These are phyloP conservation scores for Macrocybe gigantea DNA, from an alignment of 768 basidiomycete species.

Conservation along the genomic window DNA sequence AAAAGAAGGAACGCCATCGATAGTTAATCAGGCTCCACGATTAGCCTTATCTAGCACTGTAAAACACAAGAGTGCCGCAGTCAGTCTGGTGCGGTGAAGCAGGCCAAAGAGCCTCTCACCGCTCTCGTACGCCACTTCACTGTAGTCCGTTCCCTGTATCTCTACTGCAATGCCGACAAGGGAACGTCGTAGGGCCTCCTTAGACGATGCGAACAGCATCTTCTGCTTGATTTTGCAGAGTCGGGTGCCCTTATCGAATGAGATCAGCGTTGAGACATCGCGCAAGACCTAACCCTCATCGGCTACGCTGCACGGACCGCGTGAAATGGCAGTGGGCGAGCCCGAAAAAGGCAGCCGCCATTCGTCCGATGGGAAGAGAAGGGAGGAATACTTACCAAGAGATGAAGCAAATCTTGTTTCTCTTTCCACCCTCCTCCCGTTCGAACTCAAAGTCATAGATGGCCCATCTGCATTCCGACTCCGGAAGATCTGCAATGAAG, in stretches of 20 bases:
- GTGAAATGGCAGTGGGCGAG: background rate
- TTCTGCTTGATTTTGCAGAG: slow-evolving; percentile 78
- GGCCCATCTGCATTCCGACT: slow-evolving; percentile 77
- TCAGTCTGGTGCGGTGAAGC: background rate
- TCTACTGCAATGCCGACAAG: slow-evolving; percentile 77
- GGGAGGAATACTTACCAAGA: slow-evolving; percentile 62
- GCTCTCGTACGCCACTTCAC: slow-evolving; percentile 65
- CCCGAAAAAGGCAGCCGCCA: background rate
- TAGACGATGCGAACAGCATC: slow-evolving; percentile 91
- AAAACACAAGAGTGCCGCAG: background rate
- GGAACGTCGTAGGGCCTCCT: slow-evolving; percentile 65
- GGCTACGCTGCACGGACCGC: too few relatives aligned
- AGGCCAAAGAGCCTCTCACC: slow-evolving; percentile 38
- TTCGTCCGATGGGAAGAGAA: slow-evolving; percentile 1
- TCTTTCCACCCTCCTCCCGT: slow-evolving; percentile 64
- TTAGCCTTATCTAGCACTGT: slow-evolving; percentile 28
- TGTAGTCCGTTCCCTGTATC: slow-evolving; percentile 78
- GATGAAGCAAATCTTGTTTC: slow-evolving; percentile 83
- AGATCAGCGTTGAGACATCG: slow-evolving; percentile 16
- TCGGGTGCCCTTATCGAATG: slow-evolving; percentile 73
- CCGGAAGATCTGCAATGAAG: slow-evolving; percentile 72
- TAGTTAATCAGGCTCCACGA: slow-evolving; percentile 16
- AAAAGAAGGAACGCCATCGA: background rate
- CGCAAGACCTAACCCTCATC: too few relatives aligned
- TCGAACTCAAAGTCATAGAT: slow-evolving; percentile 88